Evolutionary conservation across 2,329 filamentous ascomycete genomes (phyloP).

Genomic region (Emergomyces pasteurianus): DNA sequence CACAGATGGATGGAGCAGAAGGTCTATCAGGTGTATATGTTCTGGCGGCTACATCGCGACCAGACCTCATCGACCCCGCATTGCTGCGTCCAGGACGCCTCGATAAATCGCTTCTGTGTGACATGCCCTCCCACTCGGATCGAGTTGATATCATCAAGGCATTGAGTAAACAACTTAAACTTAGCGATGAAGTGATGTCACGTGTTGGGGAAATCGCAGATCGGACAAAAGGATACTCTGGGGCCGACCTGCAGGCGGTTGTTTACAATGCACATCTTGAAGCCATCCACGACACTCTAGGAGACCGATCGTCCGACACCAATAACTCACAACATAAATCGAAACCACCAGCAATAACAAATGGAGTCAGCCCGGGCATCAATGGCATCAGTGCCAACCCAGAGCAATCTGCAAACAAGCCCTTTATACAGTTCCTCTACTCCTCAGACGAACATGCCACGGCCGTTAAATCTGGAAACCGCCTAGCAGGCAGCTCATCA

Average conservation of each 20-base stretch:
- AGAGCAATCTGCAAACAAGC: constrained; percentile 23
- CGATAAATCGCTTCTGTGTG: constrained; percentile 87
- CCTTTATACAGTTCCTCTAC: constrained; percentile 75
- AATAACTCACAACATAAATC: constrained; percentile 20
- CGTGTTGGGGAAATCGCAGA: constrained; percentile 62
- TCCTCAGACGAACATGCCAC: constrained; percentile 45
- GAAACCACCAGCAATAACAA: constrained; percentile 14
- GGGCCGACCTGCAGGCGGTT: constrained; percentile 86
- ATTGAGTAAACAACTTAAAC: constrained; percentile 66
- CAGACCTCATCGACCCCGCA: constrained; percentile 91
- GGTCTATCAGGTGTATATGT: constrained; percentile 92
- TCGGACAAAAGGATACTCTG: constrained; percentile 79
- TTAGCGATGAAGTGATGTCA: constrained; percentile 54
- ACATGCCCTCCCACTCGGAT: constrained; percentile 70
- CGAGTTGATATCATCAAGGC: constrained; percentile 79
- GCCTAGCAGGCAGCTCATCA: constrained; percentile 22
- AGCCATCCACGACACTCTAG: constrained; percentile 86
- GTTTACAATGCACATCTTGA: constrained; percentile 95
- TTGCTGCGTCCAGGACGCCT: constrained; percentile 80
- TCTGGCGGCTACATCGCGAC: constrained; percentile 81
- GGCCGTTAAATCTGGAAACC: constrained; percentile 29
- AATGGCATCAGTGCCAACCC: constrained; percentile 17
- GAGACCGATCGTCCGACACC: constrained; percentile 38
- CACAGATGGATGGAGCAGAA: constrained; percentile 97
- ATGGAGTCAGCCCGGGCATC: constrained; percentile 11